Conservation (phyloP, 2,329 filamentous ascomycete species). For the Lasiodiplodia sp. region DNA sequence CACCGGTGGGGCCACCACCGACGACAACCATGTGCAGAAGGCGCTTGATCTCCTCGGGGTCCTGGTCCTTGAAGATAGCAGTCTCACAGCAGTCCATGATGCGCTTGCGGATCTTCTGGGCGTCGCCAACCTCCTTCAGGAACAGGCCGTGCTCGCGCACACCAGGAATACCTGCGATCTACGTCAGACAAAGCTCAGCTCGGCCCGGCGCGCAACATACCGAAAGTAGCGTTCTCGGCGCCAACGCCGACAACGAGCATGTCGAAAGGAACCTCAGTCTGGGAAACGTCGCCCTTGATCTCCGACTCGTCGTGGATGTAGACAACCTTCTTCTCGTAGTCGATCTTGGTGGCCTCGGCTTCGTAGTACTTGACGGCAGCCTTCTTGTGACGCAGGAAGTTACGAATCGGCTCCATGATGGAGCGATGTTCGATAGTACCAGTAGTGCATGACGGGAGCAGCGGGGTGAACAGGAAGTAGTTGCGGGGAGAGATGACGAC, state of each 20-base stretch:
- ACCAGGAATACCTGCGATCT: conserved; percentile 75
- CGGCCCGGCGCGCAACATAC: conserved; percentile 52
- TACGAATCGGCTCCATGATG: conserved; percentile 98
- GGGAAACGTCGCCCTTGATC: conserved; percentile 80
- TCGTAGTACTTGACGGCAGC: conserved; percentile 96
- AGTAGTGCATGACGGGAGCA: conserved; percentile 96
- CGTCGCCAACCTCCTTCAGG: conserved; percentile 97
- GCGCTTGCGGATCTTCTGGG: conserved; percentile 94
- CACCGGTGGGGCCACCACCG: conserved; percentile 90
- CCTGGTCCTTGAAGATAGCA: conserved; percentile 96
- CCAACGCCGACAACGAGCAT: conserved; percentile 98
- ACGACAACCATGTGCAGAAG: conserved; percentile 94
- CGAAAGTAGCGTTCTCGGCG: conserved; percentile 98
- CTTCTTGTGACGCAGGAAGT: conserved; percentile 95
- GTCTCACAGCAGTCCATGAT: conserved; percentile 99
- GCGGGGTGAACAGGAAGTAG: conserved; percentile 99
- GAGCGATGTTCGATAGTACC: conserved; percentile 98
- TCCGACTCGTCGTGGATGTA: conserved; percentile 92
- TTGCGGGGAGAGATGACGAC: conserved; percentile 97
- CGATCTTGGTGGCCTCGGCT: conserved; percentile 94
- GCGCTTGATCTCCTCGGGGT: conserved; percentile 84
- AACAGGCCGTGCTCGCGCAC: conserved; percentile 96
- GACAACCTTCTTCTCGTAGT: conserved; percentile 87
- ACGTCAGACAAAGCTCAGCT: conserved; percentile 11
- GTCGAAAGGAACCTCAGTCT: conserved; percentile 94